Evolutionary conservation across 192 early-diverging fungal genomes (phyloP).

Genomic region (Umbelopsis isabellina): DNA sequence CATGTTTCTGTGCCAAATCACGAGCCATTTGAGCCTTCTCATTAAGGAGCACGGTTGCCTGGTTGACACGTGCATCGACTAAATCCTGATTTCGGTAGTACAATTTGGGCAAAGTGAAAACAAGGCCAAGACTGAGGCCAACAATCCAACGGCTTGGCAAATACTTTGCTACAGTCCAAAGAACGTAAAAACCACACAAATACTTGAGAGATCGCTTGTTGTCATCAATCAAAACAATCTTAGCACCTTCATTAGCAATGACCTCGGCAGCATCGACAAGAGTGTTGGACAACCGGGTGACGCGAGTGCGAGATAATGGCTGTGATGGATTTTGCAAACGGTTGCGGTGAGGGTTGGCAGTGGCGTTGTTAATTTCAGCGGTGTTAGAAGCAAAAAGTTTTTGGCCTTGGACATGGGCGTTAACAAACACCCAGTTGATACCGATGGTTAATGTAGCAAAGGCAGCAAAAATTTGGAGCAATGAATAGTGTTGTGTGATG

Average conservation of each 20-base stretch:
- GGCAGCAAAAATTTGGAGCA: slow-evolving; percentile 34
- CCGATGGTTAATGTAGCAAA: slow-evolving; percentile 39
- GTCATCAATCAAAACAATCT: slow-evolving; percentile 24
- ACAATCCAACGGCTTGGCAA: slow-evolving; percentile 20
- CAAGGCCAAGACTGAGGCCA: slow-evolving; percentile 2
- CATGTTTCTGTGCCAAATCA: neutral
- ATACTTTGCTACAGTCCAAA: slow-evolving; percentile 22
- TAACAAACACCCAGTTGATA: slow-evolving; percentile 44
- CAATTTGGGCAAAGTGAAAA: slow-evolving; percentile 5
- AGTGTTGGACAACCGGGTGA: neutral
- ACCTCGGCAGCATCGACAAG: slow-evolving; percentile 9
- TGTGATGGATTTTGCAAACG: neutral
- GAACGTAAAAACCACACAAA: slow-evolving; percentile 14
- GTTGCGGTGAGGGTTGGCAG: slow-evolving; percentile 31
- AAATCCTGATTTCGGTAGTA: slow-evolving; percentile 4
- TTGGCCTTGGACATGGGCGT: slow-evolving; percentile 36
- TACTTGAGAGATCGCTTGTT: slow-evolving; percentile 24
- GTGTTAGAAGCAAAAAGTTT: slow-evolving; percentile 29
- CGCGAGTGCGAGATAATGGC: slow-evolving; percentile 6
- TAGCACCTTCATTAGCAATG: slow-evolving; percentile 14
- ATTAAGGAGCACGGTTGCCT: neutral
- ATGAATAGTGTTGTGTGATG: slow-evolving; percentile 42
- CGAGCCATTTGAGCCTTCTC: slow-evolving; percentile 15
- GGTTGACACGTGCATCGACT: slow-evolving; percentile 11
- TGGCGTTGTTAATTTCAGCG: slow-evolving; percentile 10